Conservation (phyloP, 768 basidiomycete genomes). For the Panellus pusillus region DNA sequence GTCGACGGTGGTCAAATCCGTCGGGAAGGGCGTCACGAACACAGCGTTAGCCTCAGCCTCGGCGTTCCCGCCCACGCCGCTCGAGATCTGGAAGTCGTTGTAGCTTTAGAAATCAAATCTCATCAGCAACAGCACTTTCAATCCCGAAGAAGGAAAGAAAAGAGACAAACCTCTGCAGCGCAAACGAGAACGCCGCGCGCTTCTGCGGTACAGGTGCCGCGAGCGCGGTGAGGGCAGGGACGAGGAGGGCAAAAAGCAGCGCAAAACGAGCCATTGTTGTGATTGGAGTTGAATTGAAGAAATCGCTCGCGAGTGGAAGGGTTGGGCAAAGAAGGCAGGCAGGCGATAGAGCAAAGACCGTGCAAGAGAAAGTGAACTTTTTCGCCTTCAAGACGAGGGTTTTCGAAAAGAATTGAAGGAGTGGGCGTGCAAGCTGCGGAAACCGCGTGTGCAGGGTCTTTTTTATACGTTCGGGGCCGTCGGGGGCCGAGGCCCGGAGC, state of each 20-base stretch:
- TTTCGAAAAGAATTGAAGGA: background rate
- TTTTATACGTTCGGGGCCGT: too few relatives aligned
- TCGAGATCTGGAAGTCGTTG: slow-evolving; percentile 41
- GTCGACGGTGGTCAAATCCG: slow-evolving; percentile 35
- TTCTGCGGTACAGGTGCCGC: slow-evolving; percentile 24
- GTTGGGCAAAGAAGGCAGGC: too few relatives aligned
- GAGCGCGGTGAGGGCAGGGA: slow-evolving; percentile 18
- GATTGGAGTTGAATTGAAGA: too few relatives aligned
- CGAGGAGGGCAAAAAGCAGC: slow-evolving; percentile 21
- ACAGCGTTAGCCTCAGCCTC: slow-evolving; percentile 37
- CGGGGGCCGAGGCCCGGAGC: too few relatives aligned
- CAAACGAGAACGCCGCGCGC: slow-evolving; percentile 18
- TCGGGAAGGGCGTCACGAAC: slow-evolving; percentile 37
- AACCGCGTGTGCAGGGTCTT: too few relatives aligned
- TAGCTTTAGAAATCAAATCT: slow-evolving; percentile 29
- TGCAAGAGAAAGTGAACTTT: background rate
- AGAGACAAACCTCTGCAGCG: slow-evolving; percentile 21
- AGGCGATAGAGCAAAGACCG: too few relatives aligned
- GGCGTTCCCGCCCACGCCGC: slow-evolving; percentile 36
- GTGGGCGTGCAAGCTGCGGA: background rate
- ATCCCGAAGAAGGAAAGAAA: background rate
- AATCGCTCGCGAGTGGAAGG: too few relatives aligned
- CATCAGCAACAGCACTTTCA: background rate
- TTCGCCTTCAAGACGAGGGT: background rate
- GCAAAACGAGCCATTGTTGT: slow-evolving; percentile 23